Percentiles rank a stretch among this genome's conserved stretches.
phyloP scores from a whole-genome alignment of 768 basidiomycete species.

The Tylopilus rubrobrunneus region DNA sequence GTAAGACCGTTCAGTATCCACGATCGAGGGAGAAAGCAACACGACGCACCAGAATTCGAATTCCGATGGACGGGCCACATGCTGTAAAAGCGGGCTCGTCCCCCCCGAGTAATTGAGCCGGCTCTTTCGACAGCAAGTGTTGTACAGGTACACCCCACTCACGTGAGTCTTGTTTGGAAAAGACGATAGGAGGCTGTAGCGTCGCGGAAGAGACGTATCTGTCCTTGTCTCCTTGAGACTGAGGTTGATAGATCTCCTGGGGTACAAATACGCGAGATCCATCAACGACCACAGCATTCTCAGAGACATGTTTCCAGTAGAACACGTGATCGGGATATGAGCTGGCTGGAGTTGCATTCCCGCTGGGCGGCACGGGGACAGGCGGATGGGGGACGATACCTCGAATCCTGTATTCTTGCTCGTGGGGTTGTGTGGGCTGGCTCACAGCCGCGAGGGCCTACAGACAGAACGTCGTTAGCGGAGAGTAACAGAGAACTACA shows the following conservation, averaged over 20 bases:
- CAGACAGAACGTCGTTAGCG: not conserved
- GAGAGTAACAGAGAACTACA: not conserved
- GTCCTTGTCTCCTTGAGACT: conserved; percentile 64
- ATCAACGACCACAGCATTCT: conserved; percentile 19
- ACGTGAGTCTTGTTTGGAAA: conserved; percentile 45
- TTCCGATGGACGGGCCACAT: conserved; percentile 68
- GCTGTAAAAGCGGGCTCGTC: conserved; percentile 61
- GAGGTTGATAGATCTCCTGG: conserved; percentile 65
- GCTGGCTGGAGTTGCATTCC: not conserved
- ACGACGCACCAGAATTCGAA: conserved; percentile 55
- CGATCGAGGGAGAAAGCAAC: not conserved
- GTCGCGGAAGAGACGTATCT: conserved; percentile 66
- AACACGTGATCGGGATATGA: not conserved
- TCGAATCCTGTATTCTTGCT: not conserved
- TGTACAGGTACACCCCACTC: conserved; percentile 57
- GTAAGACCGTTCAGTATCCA: not conserved
- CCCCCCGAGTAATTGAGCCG: conserved; percentile 45
- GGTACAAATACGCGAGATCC: conserved; percentile 50
- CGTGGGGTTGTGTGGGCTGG: not conserved
- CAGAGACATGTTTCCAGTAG: not conserved
- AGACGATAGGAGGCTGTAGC: conserved; percentile 58
- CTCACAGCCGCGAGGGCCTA: not conserved
- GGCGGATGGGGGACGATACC: not conserved
- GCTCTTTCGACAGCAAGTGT: conserved; percentile 55
- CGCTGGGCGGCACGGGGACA: not conserved